Percentiles rank a stretch among this genome's conserved stretches.
Evolutionary conservation across 306 rosid species (phyloP).

Genomic region (Dalbergia cochinchinensis): DNA sequence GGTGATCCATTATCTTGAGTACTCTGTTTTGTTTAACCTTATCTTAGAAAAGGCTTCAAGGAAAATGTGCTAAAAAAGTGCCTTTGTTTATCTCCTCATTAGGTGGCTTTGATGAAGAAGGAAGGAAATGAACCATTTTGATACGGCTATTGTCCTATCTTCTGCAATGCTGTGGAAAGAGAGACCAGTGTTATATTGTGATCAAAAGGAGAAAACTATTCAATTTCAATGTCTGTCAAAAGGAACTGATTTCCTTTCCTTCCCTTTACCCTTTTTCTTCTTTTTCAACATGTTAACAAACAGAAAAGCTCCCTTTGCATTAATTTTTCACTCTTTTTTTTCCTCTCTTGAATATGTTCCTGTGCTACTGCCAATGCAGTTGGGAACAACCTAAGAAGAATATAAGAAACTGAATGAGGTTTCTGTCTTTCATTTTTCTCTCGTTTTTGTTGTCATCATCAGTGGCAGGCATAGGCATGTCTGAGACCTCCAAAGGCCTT

Average conservation of each 20-base stretch:
- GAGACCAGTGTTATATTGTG: constrained; percentile 38
- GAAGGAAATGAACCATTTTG: constrained; percentile 52
- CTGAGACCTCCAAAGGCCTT: constrained; percentile 42
- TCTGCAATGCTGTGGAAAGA: constrained; percentile 49
- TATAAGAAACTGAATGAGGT: constrained; percentile 46
- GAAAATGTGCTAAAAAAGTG: constrained; percentile 22
- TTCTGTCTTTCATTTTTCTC: constrained; percentile 38
- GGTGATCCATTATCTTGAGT: constrained; percentile 49
- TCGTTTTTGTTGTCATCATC: constrained; percentile 34
- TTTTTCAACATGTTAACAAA: constrained; percentile 24
- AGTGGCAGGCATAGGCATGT: constrained; percentile 30
- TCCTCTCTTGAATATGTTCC: constrained; percentile 31
- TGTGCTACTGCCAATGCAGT: constrained; percentile 63
- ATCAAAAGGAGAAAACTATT: constrained; percentile 48
- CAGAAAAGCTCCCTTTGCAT: constrained; percentile 28
- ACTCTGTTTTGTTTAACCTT: neutral
- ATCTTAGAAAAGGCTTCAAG: neutral
- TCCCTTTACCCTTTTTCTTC: neutral
- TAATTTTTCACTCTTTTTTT: constrained; percentile 20
- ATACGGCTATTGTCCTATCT: constrained; percentile 21
- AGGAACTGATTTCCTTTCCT: constrained; percentile 34
- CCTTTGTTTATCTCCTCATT: constrained; percentile 27
- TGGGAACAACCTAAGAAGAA: constrained; percentile 63
- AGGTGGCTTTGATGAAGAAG: constrained; percentile 58
- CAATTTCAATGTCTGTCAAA: constrained; percentile 52